Conservation (phyloP, 1,284 basidiomycete genomes). For the Pascua sp. region DNA sequence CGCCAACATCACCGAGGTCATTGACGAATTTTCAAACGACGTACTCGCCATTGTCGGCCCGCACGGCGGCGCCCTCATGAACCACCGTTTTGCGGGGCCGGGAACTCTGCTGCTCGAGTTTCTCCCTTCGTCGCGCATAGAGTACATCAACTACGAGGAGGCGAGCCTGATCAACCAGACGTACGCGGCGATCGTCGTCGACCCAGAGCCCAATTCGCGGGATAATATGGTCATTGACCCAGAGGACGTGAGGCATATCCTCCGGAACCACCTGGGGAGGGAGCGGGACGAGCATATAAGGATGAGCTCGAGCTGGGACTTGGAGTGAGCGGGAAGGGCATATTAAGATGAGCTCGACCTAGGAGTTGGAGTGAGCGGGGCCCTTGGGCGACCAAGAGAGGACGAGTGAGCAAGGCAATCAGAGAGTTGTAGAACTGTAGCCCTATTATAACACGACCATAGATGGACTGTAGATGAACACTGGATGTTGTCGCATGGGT, state of each 20-base stretch:
- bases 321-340: neutral
- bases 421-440: too few species aligned
- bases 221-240: conserved; percentile 1
- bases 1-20: neutral
- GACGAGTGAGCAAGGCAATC: too few species aligned
- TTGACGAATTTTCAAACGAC: neutral
- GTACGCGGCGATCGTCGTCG: neutral
- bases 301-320: neutral
- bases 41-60: conserved; percentile 5
- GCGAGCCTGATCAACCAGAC: conserved; percentile 39
- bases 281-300: neutral
- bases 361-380: too few species aligned
- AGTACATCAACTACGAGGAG: conserved; percentile 4
- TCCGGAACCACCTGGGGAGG: neutral
- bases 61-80: conserved; percentile 7
- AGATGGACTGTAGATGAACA: too few species aligned
- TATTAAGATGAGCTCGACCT: too few species aligned
- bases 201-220: neutral
- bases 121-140: neutral
- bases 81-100: conserved; percentile 4
- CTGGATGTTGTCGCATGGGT: too few species aligned
- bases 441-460: too few species aligned
- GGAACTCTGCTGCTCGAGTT: conserved; percentile 2
- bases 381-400: too few species aligned
- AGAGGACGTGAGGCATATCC: neutral